Evolutionary conservation across 768 basidiomycete genomes (phyloP).

Genomic region (Phanerodontia chrysosporium): DNA sequence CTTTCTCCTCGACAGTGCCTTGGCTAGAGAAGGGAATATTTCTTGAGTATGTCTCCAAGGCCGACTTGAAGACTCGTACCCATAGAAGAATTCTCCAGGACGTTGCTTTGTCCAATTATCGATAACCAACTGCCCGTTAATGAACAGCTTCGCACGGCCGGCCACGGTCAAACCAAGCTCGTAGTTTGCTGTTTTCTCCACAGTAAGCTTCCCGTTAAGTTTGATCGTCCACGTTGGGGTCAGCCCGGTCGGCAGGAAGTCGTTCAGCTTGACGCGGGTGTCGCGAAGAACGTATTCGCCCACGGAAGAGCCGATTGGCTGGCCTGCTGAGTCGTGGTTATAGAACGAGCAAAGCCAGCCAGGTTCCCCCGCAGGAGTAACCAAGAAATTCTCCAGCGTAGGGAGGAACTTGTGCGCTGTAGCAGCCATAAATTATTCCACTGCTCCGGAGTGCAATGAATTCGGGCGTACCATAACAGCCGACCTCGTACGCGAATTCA

Average conservation of each 20-base stretch:
- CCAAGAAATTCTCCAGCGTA: conserved; percentile 56
- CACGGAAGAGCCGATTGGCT: conserved; percentile 38
- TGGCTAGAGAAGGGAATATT: conserved; percentile 33
- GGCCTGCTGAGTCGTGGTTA: conserved; percentile 46
- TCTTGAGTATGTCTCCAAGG: not conserved
- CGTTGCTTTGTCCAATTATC: conserved; percentile 72
- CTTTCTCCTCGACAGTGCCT: conserved; percentile 64
- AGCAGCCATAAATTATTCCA: not conserved
- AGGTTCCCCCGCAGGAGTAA: conserved; percentile 44
- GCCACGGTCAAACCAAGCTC: conserved; percentile 63
- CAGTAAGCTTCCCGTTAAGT: conserved; percentile 46
- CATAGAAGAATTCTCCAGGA: conserved; percentile 68
- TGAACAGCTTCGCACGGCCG: conserved; percentile 60
- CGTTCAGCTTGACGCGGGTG: conserved; percentile 63
- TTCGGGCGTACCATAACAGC: conserved; percentile 53
- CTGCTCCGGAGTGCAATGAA: not conserved
- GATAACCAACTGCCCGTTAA: conserved; percentile 53
- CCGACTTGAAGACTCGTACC: conserved; percentile 29
- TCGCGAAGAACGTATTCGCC: conserved; percentile 48
- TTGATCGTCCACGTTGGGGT: conserved; percentile 52
- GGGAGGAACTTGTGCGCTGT: conserved; percentile 67
- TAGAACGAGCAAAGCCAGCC: conserved; percentile 69
- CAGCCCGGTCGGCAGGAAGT: conserved; percentile 57
- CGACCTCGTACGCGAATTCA: conserved; percentile 53
- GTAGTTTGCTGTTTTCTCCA: conserved; percentile 45